Evolutionary conservation across 345 rosid species (phyloP).

Genomic region (Syzygium oleosum): DNA sequence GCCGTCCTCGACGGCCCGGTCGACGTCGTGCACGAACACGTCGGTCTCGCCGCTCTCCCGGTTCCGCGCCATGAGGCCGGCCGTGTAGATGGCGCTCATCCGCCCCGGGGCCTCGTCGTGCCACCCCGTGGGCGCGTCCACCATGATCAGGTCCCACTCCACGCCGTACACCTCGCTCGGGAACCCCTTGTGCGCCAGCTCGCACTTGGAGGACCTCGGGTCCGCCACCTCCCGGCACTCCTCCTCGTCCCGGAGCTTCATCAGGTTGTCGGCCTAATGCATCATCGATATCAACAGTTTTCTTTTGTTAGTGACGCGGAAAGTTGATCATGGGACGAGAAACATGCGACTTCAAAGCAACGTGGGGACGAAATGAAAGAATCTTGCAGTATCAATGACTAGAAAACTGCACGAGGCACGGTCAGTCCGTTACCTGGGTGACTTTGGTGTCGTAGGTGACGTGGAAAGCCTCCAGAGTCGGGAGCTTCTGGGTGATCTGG

Average conservation of each 20-base stretch:
- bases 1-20: slow-evolving; percentile 66
- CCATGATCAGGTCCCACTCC: slow-evolving; percentile 94
- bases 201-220: slow-evolving; percentile 54
- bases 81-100: slow-evolving; percentile 79
- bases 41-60: slow-evolving; percentile 57
- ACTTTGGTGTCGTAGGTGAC: slow-evolving; percentile 67
- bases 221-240: slow-evolving; percentile 44
- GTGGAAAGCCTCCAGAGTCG: slow-evolving; percentile 60
- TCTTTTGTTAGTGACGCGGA: neutral
- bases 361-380: no score
- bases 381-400: neutral
- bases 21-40: slow-evolving; percentile 86
- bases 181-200: slow-evolving; percentile 52
- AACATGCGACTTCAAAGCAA: no score
- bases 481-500: slow-evolving; percentile 36
- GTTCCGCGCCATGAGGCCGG: slow-evolving; percentile 74
- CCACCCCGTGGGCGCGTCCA: slow-evolving; percentile 91
- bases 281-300: neutral
- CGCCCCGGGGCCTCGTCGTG: slow-evolving; percentile 78
- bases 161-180: slow-evolving; percentile 55
- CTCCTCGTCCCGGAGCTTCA: slow-evolving; percentile 26
- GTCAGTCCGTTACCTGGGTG: neutral
- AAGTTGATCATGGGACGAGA: no score
- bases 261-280: slow-evolving; percentile 40
- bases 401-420: neutral